These are phyloP conservation scores for Dentipellis sp. DNA, from an alignment of 768 basidiomycete species.

Conservation along the genomic window DNA sequence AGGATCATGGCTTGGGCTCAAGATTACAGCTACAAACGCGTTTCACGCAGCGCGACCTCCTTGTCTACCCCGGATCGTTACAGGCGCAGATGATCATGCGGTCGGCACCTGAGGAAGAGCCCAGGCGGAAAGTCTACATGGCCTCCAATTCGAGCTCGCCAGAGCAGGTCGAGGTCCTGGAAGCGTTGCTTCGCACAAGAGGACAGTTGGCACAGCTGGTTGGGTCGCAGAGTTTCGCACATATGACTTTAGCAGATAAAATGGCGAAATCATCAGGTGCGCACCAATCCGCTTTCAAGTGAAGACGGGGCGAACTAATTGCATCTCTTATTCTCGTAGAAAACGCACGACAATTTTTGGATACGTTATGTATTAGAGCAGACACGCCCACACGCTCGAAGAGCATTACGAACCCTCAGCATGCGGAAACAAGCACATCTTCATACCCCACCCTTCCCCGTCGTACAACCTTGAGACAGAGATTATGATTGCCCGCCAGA, in stretches of 20 bases:
- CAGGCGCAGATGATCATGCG: slow-evolving; percentile 94
- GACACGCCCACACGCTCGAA: slow-evolving; percentile 67
- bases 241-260: slow-evolving; percentile 85
- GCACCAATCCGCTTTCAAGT: slow-evolving; percentile 12
- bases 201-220: slow-evolving; percentile 79
- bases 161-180: slow-evolving; percentile 70
- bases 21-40: slow-evolving; percentile 69
- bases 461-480: slow-evolving; percentile 92
- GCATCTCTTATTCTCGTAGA: slow-evolving; percentile 31
- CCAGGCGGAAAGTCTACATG: slow-evolving; percentile 74
- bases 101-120: slow-evolving; percentile 76
- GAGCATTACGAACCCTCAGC: slow-evolving; percentile 59
- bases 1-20: slow-evolving; percentile 70
- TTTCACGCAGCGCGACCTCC: slow-evolving; percentile 65
- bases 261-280: slow-evolving; percentile 93
- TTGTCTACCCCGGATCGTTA: slow-evolving; percentile 76
- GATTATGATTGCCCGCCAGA: slow-evolving; percentile 89
- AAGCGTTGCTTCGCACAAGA: slow-evolving; percentile 64
- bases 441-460: slow-evolving; percentile 42
- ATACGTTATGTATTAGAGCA: slow-evolving; percentile 69
- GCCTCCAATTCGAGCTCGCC: slow-evolving; percentile 70
- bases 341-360: slow-evolving; percentile 82
- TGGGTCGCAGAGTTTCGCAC: slow-evolving; percentile 78
- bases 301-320: not conserved
- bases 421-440: slow-evolving; percentile 71